phyloP scores from a whole-genome alignment of 495 filamentous ascomycete genomes.

The Podospora didyma region DNA sequence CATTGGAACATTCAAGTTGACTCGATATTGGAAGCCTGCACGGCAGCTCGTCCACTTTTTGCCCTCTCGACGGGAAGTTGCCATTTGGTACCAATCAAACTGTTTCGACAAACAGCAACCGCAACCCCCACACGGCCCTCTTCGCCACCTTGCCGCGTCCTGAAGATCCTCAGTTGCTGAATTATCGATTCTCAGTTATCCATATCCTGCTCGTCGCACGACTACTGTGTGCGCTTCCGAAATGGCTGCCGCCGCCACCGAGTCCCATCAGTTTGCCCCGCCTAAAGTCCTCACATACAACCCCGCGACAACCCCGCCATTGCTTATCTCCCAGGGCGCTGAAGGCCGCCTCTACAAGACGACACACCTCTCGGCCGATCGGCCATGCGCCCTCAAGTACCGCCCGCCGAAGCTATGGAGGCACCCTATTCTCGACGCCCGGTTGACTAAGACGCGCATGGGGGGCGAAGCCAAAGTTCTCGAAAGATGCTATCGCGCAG shows the following conservation, averaged over 20 bases:
- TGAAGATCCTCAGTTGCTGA: too few species aligned
- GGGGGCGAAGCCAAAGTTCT: constrained; percentile 84
- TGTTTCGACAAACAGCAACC: not conserved
- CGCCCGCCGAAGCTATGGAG: constrained; percentile 90
- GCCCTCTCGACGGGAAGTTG: not conserved
- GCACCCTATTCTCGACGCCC: constrained; percentile 83
- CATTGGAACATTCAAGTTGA: not conserved
- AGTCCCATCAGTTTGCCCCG: constrained; percentile 41
- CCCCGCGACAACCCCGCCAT: constrained; percentile 50
- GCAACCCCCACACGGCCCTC: not conserved
- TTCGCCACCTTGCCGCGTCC: not conserved
- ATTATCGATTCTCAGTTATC: too few species aligned
- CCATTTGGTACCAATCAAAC: constrained; percentile 6
- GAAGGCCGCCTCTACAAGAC: constrained; percentile 92
- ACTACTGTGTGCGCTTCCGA: not conserved
- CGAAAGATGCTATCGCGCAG: constrained; percentile 67
- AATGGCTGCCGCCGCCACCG: constrained; percentile 8
- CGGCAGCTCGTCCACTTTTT: not conserved
- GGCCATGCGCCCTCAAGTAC: constrained; percentile 82
- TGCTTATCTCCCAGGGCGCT: constrained; percentile 82
- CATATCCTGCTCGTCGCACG: not conserved
- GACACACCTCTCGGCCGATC: constrained; percentile 64
- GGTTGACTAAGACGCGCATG: constrained; percentile 81
- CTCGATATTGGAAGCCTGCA: not conserved
- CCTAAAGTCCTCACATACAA: constrained; percentile 59